Evolutionary conservation across 257 asterid genomes (phyloP).

Genomic region (Asclepias syriaca): DNA sequence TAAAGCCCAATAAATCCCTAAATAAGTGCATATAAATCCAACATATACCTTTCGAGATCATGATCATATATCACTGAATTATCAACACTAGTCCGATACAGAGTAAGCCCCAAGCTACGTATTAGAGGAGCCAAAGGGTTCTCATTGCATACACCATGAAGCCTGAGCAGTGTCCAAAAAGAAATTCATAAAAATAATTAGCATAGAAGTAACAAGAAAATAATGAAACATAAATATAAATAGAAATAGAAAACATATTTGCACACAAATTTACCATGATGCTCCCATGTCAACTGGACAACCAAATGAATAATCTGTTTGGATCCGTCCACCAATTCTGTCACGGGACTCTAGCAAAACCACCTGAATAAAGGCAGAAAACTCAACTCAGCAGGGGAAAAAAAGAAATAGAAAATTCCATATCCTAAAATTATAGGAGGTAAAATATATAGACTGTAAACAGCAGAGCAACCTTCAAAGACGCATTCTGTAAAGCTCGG

Average conservation of each 20-base stretch:
- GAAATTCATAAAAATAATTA: constrained; percentile 4
- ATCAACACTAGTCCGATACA: constrained; percentile 95
- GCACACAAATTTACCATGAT: constrained; percentile 58
- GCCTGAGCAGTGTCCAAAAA: constrained; percentile 42
- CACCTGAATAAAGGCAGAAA: constrained; percentile 43
- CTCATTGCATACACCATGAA: constrained; percentile 98
- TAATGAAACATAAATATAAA: background rate
- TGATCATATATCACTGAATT: constrained; percentile 93
- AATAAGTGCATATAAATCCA: background rate
- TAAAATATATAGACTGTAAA: background rate
- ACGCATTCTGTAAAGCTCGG: constrained; percentile 70
- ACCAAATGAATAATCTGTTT: constrained; percentile 90
- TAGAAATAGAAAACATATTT: background rate
- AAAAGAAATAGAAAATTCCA: constrained; percentile 5
- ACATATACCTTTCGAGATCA: constrained; percentile 83
- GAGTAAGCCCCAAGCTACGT: constrained; percentile 75
- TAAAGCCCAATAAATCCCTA: background rate
- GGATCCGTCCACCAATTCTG: constrained; percentile 94
- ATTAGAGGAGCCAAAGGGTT: constrained; percentile 95
- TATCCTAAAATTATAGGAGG: background rate
- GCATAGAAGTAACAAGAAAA: background rate
- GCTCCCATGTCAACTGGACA: constrained; percentile 99
- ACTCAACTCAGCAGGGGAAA: constrained; percentile 12
- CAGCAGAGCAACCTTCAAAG: constrained; percentile 58
- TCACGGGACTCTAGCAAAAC: constrained; percentile 83